Base-by-base conservation (phyloP, 1,139 yeast species). In the Suhomyces bolitotheri region DNA sequence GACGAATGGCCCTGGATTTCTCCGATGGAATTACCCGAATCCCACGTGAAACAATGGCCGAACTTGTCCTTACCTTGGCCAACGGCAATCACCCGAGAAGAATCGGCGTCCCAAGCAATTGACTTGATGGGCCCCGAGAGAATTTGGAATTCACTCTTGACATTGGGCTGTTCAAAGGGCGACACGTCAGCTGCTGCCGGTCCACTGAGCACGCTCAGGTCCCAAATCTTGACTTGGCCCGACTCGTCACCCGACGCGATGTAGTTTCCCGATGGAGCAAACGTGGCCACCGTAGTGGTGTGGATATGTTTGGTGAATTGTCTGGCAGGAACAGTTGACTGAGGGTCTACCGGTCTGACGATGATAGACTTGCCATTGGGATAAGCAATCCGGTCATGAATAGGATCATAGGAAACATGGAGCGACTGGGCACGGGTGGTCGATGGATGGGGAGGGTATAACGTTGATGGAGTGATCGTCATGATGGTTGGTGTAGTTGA, bases 1-100 rank as follows among this genome's bases (percentile, higher is more conserved):
- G 85, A 80, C n/a, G 95, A 76, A 57, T 92, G 98, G 20, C 98
- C 99, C 38, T 89, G 82, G 49, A 94, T 83, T 57, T 92, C 97
- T 36, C 98, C 99, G 29, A 92, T 82, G 8, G 96, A 79, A 60
- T 92, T 92, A 39, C 98, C 98, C 1, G 95, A 76, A 56, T 92
- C 99, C 76, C 86, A 85, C 5, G 96, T 79, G 54, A 92, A 88
- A 44, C 95, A 90, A 50, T 86, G 96, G 3, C 97, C 98, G 54
- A 79, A 89, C 46, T 84, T 76, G 51, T 90, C 97, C 51, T 84
- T 83, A 31, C 98, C 97, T 50, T 86, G 84, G 35, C 99, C 99
- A 8, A 90, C 97, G 1, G 96, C 96, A 55, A 94, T 86, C 37
- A 94, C 66, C 46, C 98, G 73, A 39, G 81, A 69, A 33, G 82